Percentiles rank a stretch among this genome's conserved stretches.
These are phyloP conservation scores for Fagopyrum tataricum DNA, from an alignment of 148 eudicot genomes.

Conservation along the genomic window DNA sequence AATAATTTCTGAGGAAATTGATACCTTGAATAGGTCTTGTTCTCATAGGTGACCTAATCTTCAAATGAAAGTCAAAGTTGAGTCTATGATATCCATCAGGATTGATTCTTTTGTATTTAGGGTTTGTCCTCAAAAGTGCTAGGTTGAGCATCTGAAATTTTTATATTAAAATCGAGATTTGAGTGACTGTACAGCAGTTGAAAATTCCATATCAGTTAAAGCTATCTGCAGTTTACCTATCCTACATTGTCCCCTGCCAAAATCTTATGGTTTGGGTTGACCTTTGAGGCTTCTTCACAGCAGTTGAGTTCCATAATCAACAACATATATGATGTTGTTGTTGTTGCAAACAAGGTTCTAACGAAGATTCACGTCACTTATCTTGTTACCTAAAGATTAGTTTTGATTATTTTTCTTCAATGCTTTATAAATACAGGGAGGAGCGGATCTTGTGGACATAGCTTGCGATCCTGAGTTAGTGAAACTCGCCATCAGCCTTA, in stretches of 20 bases:
- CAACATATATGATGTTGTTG: slow-evolving; percentile 76
- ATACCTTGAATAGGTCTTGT: background rate
- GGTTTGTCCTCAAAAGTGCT: background rate
- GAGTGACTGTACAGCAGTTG: no score
- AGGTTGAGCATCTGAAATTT: background rate
- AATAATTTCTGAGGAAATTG: background rate
- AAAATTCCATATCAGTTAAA: no score
- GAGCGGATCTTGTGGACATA: slow-evolving; percentile 92
- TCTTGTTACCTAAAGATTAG: background rate
- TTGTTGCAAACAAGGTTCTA: slow-evolving; percentile 80
- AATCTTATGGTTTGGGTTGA: no score
- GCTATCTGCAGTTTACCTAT: no score
- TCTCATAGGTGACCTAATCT: background rate
- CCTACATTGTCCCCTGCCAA: no score
- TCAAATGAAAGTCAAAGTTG: no score
- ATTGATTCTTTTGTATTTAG: background rate
- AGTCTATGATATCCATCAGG: no score
- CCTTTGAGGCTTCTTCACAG: no score
- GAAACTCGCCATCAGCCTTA: slow-evolving; percentile 69
- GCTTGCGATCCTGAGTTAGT: slow-evolving; percentile 88
- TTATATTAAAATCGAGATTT: no score
- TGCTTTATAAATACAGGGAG: slow-evolving; percentile 47
- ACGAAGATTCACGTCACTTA: background rate
- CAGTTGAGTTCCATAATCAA: no score
- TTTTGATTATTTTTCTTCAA: background rate